A percentile compares a stretch with the other conserved stretches of the same genome.
phyloP scores from a whole-genome alignment of 805 yeast species.

The Ogataea trehaloabstinens region DNA sequence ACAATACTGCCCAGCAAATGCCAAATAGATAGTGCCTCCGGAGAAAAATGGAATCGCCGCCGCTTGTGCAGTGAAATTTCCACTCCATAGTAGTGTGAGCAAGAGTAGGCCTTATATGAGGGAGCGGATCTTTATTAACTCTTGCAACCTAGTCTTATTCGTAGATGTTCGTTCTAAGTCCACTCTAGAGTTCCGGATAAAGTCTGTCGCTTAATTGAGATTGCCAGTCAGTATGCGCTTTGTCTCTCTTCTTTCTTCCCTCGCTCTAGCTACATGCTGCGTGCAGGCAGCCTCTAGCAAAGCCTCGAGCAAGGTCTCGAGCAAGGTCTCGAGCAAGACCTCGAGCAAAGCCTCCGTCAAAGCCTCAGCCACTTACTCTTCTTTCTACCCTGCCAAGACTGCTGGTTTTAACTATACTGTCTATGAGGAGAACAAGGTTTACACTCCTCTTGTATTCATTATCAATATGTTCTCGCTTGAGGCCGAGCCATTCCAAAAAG shows the following conservation, averaged over 20 bases:
- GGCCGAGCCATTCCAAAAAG: slow-evolving; percentile 50
- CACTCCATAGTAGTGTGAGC: too few species aligned
- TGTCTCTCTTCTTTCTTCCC: slow-evolving; percentile 1
- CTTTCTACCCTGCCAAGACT: slow-evolving; percentile 18
- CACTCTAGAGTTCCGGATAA: too few species aligned
- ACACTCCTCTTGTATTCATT: slow-evolving; percentile 54
- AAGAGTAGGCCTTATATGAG: too few species aligned
- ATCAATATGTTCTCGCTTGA: slow-evolving; percentile 57
- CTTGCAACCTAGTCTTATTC: too few species aligned
- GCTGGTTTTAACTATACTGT: slow-evolving; percentile 22
- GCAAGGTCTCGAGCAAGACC: slow-evolving; percentile 8
- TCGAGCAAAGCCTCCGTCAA: slow-evolving; percentile 9
- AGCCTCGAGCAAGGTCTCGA: slow-evolving; percentile 6
- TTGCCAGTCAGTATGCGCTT: slow-evolving; percentile 5
- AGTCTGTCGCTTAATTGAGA: too few species aligned
- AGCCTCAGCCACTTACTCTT: slow-evolving; percentile 16
- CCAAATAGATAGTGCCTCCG: background rate
- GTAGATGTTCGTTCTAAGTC: too few species aligned
- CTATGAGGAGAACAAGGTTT: slow-evolving; percentile 25
- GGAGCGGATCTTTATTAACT: too few species aligned
- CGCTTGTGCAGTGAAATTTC: too few species aligned
- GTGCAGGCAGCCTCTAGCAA: slow-evolving; percentile 5
- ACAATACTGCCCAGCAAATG: background rate
- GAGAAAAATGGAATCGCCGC: background rate
- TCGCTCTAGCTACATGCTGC: slow-evolving; percentile 3